Conservation (phyloP, 768 basidiomycete species). For the Leccinum aurantiacum region DNA sequence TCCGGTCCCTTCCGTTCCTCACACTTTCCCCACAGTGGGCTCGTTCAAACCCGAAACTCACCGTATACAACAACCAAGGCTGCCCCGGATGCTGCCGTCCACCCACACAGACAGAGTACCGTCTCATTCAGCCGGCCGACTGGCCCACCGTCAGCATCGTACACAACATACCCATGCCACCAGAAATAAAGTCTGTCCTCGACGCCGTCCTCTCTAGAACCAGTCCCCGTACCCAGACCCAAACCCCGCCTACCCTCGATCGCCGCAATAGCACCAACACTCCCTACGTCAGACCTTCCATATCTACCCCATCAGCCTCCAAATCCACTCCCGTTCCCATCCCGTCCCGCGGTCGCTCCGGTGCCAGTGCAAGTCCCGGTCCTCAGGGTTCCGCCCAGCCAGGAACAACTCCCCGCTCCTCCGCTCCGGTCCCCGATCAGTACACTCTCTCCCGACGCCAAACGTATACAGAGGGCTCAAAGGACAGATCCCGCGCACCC, state of each 20-base stretch:
- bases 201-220: conserved; percentile 51
- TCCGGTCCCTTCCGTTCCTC: conserved; percentile 26
- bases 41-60: conserved; percentile 53
- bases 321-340: conserved; percentile 33
- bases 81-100: conserved; percentile 92
- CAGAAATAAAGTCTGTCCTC: conserved; percentile 66
- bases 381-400: conserved; percentile 24
- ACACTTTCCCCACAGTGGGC: conserved; percentile 60
- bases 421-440: conserved; percentile 43
- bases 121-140: conserved; percentile 66
- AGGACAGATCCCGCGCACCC: conserved; percentile 59
- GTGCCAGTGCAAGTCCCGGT: conserved; percentile 57
- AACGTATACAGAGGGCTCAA: conserved; percentile 48
- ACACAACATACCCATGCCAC: conserved; percentile 71
- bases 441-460: conserved; percentile 48
- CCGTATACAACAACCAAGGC: conserved; percentile 67
- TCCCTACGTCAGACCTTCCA: conserved; percentile 21
- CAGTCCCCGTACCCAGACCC: conserved; percentile 36
- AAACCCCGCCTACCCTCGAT: conserved; percentile 37
- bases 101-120: conserved; percentile 57
- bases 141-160: conserved; percentile 80
- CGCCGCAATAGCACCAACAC: conserved; percentile 47
- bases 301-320: conserved; percentile 35
- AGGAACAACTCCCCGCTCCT: conserved; percentile 33
- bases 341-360: conserved; percentile 45